Base-by-base conservation (phyloP, 2,329 filamentous ascomycete genomes). In the Pseudogymnoascus sp. region DNA sequence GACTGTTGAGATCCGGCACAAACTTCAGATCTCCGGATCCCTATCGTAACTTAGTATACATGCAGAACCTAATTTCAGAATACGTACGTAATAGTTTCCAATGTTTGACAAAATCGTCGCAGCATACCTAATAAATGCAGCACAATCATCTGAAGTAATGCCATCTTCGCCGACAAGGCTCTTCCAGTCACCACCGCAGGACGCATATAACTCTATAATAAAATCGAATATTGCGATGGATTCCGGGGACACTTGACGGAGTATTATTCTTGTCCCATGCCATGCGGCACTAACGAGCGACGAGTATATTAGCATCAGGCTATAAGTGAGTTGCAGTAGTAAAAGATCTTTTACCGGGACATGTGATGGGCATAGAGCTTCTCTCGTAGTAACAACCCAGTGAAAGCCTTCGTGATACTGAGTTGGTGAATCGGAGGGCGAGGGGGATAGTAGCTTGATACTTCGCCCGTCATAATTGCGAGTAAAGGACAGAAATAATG, bases 341-440 rank as follows among this genome's bases (percentile, higher is more conserved):
- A 35, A 59, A 11, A 60, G 60, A 25, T 47, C 12, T 25, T 50
- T 57, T 65, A 71, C 71, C 71, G 67, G 38, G 69, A 68, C 69
- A 87, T 80, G 66, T 82, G 81, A 72, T 88, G 85, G 15, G 84
- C 83, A 74, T 88, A 88, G 71, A 81, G 79, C 72, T 86, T 85
- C 71, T 88, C 78, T 62, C 80, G 71, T 37, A 76, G 70, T 18
- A 71, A 76, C 57, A 85, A 72, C 25, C 76, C 78, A 43, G 86
- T 80, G 68, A 89, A 89, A 2, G 62, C 58, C 20, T 18, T 22
- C 4, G 22, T 6, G 8, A 47, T 33, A 47, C 39, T 53, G 4
- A 57, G 50, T 25, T 57, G 50, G 35, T 57, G 50, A 57, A 57
- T 71, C 87, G 85, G 43, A 81, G 79, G 37, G 9, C 58, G 38